A percentile compares a stretch with the other conserved stretches of the same genome.
These are phyloP conservation scores for Sutorius eximius DNA, from an alignment of 1,284 basidiomycete species.

Conservation along the genomic window DNA sequence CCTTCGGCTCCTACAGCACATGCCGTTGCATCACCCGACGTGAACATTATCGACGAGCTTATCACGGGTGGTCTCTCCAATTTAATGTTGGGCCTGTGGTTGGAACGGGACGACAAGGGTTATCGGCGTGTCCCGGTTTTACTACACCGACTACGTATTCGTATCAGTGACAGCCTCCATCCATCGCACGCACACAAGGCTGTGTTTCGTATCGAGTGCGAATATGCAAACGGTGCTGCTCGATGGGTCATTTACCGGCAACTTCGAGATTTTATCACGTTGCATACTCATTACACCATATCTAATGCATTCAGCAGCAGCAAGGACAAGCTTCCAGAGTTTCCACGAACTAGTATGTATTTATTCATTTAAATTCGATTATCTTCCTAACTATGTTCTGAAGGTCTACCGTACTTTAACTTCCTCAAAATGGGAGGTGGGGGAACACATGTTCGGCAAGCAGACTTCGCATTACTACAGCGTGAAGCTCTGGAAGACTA, in stretches of 20 bases:
- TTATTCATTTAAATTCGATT: not conserved
- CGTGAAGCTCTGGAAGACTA: slow-evolving; percentile 87
- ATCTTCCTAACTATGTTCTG: not conserved
- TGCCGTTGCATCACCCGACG: slow-evolving; percentile 49
- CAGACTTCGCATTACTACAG: slow-evolving; percentile 80
- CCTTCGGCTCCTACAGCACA: slow-evolving; percentile 37
- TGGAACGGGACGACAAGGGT: slow-evolving; percentile 89
- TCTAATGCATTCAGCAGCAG: slow-evolving; percentile 77
- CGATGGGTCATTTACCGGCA: slow-evolving; percentile 98
- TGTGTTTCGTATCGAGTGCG: slow-evolving; percentile 92
- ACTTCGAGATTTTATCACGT: slow-evolving; percentile 86
- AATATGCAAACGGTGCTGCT: slow-evolving; percentile 93
- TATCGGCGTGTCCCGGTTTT: slow-evolving; percentile 84
- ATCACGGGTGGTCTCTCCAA: slow-evolving; percentile 80
- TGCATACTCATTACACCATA: slow-evolving; percentile 90
- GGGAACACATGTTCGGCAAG: slow-evolving; percentile 52
- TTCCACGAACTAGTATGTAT: slow-evolving; percentile 80
- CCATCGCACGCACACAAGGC: slow-evolving; percentile 77
- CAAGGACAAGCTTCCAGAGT: slow-evolving; percentile 84
- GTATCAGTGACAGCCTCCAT: slow-evolving; percentile 84
- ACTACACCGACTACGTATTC: slow-evolving; percentile 82
- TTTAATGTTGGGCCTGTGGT: slow-evolving; percentile 84
- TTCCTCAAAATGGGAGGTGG: slow-evolving; percentile 63
- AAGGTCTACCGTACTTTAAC: slow-evolving; percentile 87
- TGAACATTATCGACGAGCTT: slow-evolving; percentile 85